Evolutionary conservation across 257 asterid species (phyloP).

Genomic region (Plectranthus barbatus): DNA sequence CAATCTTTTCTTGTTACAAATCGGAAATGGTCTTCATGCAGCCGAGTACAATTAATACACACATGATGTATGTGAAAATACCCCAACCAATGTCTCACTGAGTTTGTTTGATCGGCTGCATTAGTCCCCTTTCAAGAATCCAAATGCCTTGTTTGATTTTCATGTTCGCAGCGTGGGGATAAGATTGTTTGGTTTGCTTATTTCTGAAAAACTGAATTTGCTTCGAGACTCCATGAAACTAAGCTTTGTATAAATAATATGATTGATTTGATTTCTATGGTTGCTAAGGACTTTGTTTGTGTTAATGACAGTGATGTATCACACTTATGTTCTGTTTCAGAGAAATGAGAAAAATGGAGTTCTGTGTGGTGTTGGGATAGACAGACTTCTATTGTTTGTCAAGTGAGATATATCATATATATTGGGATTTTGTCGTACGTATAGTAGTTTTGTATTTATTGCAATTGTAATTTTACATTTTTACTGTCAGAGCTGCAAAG

Average conservation of each 20-base stretch:
- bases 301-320: background rate
- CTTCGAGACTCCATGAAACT: background rate
- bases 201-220: slow-evolving; percentile 1
- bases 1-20: background rate
- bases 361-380: background rate
- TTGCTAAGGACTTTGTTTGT: background rate
- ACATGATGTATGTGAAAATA: slow-evolving; percentile 30
- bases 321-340: background rate
- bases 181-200: background rate
- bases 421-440: background rate
- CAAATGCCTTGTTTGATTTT: background rate
- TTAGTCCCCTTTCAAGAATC: background rate
- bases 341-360: background rate
- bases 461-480: no score
- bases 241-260: background rate
- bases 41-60: background rate
- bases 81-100: slow-evolving; percentile 13
- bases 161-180: slow-evolving; percentile 1
- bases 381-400: background rate
- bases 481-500: background rate
- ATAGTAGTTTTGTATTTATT: background rate
- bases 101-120: background rate
- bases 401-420: background rate
- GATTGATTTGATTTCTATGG: background rate
- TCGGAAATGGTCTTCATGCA: slow-evolving; percentile 7